Evolutionary conservation across 2,329 filamentous ascomycete genomes (phyloP), one percentile per base, ranked within the genome.

Genomic region (Neofusicoccum parvum): DNA sequence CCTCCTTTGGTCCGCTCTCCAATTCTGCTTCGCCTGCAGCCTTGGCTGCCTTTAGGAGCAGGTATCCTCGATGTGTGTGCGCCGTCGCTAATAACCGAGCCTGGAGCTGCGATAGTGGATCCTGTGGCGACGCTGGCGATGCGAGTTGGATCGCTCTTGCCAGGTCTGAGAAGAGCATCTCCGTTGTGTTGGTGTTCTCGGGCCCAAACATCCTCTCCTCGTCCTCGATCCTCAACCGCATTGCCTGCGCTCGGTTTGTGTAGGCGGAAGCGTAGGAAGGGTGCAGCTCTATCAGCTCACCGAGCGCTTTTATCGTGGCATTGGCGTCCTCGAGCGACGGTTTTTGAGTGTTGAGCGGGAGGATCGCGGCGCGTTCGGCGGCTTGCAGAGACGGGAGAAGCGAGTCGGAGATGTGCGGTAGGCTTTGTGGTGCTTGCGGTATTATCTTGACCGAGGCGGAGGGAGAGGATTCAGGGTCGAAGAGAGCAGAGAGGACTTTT

Each of bases 181-280:
- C 82, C 2, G 70, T 67, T 5, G 70, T 71, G 3, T 76, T 75
- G 3, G 76, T 78, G 11, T 77, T 71, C 15, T 46, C 20, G 5
- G 5, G 14, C 10, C 39, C 20, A 32, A 66, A 67, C 49, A 62
- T 63, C 9, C 12, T 27, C n/a, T 5, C 46, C 14, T 64, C 80
- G 72, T 90, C 88, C 11, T 88, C 88, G 68, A 89, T 87, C 65
- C 88, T 77, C 54, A 89, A 80, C 23, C 89, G 80, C 36, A 85
- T 71, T 9, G 89, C 83, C 75, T 94, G 91, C 2, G 89, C 91
- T 58, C 90, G 84, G 76, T 94, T 94, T 74, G 92, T 90, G 66
- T 87, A 85, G 5, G 88, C 89, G 68, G 89, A 91, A 23, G 90
- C 90, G 75, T 94, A 94, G 37, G 80, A 76, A 3, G 90, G 89